phyloP scores from a whole-genome alignment of 139 green algal species.

The Chlorella ohadii region DNA sequence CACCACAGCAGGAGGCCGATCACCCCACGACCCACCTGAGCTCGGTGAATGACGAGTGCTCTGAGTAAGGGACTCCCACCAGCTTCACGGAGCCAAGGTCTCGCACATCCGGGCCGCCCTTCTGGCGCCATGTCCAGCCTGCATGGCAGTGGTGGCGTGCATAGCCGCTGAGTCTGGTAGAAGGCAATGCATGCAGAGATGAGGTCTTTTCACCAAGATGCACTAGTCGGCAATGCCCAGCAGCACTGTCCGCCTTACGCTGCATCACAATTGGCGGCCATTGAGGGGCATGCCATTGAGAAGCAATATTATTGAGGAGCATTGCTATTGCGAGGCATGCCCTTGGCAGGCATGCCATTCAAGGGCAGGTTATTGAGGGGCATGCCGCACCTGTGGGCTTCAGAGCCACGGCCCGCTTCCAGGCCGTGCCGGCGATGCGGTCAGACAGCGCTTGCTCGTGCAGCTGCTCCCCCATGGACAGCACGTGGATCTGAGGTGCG shows the following conservation, averaged over 20 bases:
- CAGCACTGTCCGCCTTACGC: no score
- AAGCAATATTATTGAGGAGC: no score
- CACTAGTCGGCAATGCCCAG: no score
- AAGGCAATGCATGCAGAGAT: no score
- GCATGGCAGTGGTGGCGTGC: neutral
- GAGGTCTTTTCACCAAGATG: no score
- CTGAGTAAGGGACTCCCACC: slow-evolving; percentile 64
- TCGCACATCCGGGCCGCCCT: slow-evolving; percentile 44
- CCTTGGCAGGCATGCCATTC: no score
- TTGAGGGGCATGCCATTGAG: no score
- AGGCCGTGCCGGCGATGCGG: slow-evolving; percentile 29
- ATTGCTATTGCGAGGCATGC: no score
- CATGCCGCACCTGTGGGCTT: slow-evolving; percentile 74
- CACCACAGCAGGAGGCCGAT: no score
- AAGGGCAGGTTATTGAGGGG: no score
- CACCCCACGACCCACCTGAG: slow-evolving; percentile 34
- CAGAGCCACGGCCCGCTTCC: slow-evolving; percentile 64
- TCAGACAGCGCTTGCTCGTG: slow-evolving; percentile 47
- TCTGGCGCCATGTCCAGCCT: slow-evolving; percentile 70
- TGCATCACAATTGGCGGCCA: no score
- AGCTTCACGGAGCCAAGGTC: slow-evolving; percentile 52
- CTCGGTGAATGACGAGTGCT: slow-evolving; percentile 62
- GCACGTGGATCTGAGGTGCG: slow-evolving; percentile 49
- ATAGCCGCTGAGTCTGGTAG: no score
- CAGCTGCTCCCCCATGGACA: slow-evolving; percentile 57